phyloP scores from a whole-genome alignment of 1,284 basidiomycete species.

The Malassezia japonica region DNA sequence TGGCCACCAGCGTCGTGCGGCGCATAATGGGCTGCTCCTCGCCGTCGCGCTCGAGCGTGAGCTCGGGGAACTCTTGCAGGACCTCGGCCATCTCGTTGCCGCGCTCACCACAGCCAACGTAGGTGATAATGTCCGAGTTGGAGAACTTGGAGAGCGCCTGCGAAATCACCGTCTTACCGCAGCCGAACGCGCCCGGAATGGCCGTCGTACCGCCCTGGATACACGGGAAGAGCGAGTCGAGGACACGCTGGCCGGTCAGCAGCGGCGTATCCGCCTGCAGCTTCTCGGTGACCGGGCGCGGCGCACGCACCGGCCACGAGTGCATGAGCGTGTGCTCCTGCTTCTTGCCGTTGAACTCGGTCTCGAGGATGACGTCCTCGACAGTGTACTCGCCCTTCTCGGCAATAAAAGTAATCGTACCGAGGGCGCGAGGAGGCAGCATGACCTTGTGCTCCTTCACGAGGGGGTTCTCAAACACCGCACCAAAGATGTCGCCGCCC shows the following conservation, averaged over 20 bases:
- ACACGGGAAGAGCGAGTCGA: slow-evolving; percentile 96
- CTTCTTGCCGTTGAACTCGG: slow-evolving; percentile 91
- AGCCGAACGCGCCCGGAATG: slow-evolving; percentile 98
- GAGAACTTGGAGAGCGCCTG: slow-evolving; percentile 91
- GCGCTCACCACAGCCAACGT: slow-evolving; percentile 75
- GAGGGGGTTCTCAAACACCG: slow-evolving; percentile 92
- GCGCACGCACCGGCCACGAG: slow-evolving; percentile 96
- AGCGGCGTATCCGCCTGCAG: slow-evolving; percentile 84
- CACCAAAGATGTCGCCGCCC: slow-evolving; percentile 90
- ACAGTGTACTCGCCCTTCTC: slow-evolving; percentile 91
- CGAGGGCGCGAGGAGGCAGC: slow-evolving; percentile 83
- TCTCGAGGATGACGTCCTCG: slow-evolving; percentile 87
- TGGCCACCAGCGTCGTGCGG: slow-evolving; percentile 95
- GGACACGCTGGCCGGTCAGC: slow-evolving; percentile 89
- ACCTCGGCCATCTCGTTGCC: slow-evolving; percentile 91
- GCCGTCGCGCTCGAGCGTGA: slow-evolving; percentile 77
- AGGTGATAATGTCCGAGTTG: slow-evolving; percentile 98
- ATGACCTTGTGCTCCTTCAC: slow-evolving; percentile 95
- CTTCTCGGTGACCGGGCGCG: slow-evolving; percentile 88
- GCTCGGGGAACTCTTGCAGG: slow-evolving; percentile 85
- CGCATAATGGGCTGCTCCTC: slow-evolving; percentile 99
- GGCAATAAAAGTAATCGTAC: slow-evolving; percentile 85
- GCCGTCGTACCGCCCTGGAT: slow-evolving; percentile 98
- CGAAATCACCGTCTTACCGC: slow-evolving; percentile 52
- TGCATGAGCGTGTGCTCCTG: slow-evolving; percentile 94